Evolutionary conservation across 2,329 filamentous ascomycete species (phyloP).

Genomic region (Drechslerella stenobrocha): DNA sequence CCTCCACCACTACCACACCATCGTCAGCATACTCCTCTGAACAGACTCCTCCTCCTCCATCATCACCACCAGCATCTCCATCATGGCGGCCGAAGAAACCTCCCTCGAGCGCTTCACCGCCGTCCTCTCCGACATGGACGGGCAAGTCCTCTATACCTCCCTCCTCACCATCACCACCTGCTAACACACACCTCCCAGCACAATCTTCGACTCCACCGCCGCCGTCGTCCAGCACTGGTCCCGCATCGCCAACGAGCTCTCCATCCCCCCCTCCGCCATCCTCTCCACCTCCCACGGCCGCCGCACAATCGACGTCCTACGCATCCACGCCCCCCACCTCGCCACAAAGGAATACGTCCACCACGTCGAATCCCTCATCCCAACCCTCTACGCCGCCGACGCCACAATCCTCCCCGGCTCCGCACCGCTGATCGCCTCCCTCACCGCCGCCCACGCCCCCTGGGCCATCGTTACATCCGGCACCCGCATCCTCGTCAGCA

Average conservation of each 20-base stretch:
- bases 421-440: constrained; percentile 67
- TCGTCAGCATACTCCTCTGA: background rate
- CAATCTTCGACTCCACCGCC: constrained; percentile 73
- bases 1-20: background rate
- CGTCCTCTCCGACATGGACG: constrained; percentile 48
- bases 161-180: background rate
- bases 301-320: constrained; percentile 81
- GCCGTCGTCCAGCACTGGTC: constrained; percentile 77
- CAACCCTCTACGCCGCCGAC: constrained; percentile 73
- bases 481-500: constrained; percentile 67
- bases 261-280: constrained; percentile 80
- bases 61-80: background rate
- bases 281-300: constrained; percentile 89
- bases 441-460: constrained; percentile 66
- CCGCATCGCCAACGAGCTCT: constrained; percentile 79
- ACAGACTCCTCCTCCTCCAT: background rate
- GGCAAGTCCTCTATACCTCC: constrained; percentile 10
- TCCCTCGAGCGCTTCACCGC: constrained; percentile 37
- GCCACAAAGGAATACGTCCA: constrained; percentile 90
- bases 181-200: constrained; percentile 13
- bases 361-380: constrained; percentile 75
- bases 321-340: constrained; percentile 76
- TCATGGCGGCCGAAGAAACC: constrained; percentile 20
- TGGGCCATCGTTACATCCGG: constrained; percentile 89
- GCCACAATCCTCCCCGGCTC: constrained; percentile 82